Conservation (phyloP, 352 stramenopile genomes). For the Phytophthora agathidicida region DNA sequence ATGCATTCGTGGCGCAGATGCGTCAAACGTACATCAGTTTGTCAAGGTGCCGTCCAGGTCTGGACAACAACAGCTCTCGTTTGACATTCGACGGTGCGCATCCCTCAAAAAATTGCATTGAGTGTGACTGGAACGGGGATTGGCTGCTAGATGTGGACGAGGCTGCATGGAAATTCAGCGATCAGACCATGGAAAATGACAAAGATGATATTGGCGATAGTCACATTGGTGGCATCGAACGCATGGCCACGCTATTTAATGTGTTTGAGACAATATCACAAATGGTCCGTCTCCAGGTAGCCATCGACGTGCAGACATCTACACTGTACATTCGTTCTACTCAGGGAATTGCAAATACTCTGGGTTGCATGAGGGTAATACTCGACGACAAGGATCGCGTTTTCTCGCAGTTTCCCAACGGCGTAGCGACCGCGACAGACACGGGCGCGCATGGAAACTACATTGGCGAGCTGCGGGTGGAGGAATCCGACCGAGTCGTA, state of each 20-base stretch:
- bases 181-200: too few relatives aligned
- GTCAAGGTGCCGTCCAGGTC: constrained; percentile 2
- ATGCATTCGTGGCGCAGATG: constrained; percentile 64
- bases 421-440: constrained; percentile 39
- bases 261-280: constrained; percentile 56
- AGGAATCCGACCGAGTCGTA: constrained; percentile 43
- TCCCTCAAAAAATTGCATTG: constrained; percentile 35
- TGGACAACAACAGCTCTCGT: not conserved
- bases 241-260: too few relatives aligned
- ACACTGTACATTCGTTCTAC: constrained; percentile 46
- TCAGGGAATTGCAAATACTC: constrained; percentile 24
- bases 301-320: constrained; percentile 42
- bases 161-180: constrained; percentile 38
- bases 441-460: constrained; percentile 72
- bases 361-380: constrained; percentile 53
- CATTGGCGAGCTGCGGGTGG: constrained; percentile 55
- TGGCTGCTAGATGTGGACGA: constrained; percentile 64
- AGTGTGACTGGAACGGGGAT: constrained; percentile 54
- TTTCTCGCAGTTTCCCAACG: constrained; percentile 64
- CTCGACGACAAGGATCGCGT: constrained; percentile 66
- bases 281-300: constrained; percentile 47
- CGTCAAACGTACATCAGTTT: constrained; percentile 57
- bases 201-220: too few relatives aligned
- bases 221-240: too few relatives aligned
- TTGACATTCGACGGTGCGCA: constrained; percentile 6